Percentiles rank a stretch among this genome's conserved stretches.
Conservation (phyloP, 176 grass and related monocot genomes). For the Stipa capillata region DNA sequence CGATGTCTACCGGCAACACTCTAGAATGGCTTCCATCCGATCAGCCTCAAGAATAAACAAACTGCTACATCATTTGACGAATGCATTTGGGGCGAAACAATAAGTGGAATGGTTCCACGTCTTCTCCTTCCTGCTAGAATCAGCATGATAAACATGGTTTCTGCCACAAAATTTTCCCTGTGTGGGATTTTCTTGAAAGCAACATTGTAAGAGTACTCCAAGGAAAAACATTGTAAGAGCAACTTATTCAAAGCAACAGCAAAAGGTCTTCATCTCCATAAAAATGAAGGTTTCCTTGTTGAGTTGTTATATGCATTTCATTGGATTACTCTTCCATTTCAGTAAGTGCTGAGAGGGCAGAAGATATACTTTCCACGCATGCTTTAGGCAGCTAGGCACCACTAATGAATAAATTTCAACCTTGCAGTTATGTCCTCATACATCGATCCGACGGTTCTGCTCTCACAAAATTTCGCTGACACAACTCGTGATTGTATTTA, state of each 20-base stretch:
- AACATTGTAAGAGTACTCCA: no score
- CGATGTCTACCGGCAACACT: conserved; percentile 63
- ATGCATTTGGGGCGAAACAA: background rate
- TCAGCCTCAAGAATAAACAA: conserved; percentile 18
- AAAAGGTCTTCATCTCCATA: background rate
- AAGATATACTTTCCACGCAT: background rate
- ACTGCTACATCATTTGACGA: background rate
- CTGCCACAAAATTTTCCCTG: background rate
- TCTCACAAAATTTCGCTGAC: background rate
- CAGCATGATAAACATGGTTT: background rate
- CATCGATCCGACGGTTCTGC: background rate
- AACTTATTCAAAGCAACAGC: background rate
- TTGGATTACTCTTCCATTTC: background rate
- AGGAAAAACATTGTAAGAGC: no score
- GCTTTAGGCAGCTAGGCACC: background rate
- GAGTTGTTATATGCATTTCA: no score
- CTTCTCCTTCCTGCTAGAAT: background rate
- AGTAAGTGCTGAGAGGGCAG: background rate
- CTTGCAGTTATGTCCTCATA: background rate
- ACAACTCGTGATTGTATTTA: background rate
- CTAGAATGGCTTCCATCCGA: conserved; percentile 65
- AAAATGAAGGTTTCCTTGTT: no score
- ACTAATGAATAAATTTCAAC: background rate
- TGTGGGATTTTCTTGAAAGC: background rate
- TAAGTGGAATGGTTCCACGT: background rate